Evolutionary conservation across 768 basidiomycete species (phyloP).

Genomic region (Goffeauzyma gilvescens): DNA sequence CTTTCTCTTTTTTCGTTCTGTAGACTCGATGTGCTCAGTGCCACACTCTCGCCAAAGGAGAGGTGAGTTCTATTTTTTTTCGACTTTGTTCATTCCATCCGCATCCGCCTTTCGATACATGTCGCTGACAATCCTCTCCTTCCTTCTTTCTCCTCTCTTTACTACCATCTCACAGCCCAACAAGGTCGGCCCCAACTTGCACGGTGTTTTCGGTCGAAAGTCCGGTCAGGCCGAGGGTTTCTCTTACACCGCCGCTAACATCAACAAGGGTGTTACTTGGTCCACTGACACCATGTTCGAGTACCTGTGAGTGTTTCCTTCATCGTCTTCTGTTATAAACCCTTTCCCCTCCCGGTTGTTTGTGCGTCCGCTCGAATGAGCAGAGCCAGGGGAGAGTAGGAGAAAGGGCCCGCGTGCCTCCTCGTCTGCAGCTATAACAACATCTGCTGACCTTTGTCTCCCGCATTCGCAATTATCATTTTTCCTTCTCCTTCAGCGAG

Average conservation of each 20-base stretch:
- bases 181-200: conserved; percentile 75
- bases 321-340: not conserved
- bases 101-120: conserved; percentile 51
- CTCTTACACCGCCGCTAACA: conserved; percentile 84
- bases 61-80: not conserved
- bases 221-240: conserved; percentile 69
- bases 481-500: not conserved
- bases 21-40: conserved; percentile 42
- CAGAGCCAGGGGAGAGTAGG: too few species aligned
- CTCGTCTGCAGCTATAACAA: too few species aligned
- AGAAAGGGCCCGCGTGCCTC: too few species aligned
- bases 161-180: conserved; percentile 3
- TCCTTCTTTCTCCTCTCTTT: not conserved
- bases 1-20: conserved; percentile 30
- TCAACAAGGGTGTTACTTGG: conserved; percentile 85
- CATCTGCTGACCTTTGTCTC: too few species aligned
- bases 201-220: conserved; percentile 50
- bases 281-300: conserved; percentile 76
- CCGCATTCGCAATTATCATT: too few species aligned
- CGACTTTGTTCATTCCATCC: conserved; percentile 26
- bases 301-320: conserved; percentile 44
- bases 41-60: conserved; percentile 51
- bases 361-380: too few species aligned
- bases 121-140: conserved; percentile 7
- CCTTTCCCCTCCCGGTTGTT: too few species aligned